Evolutionary conservation across 1,284 basidiomycete genomes (phyloP), one percentile per base, ranked within the genome.

Genomic region (Spongiforma sp.): DNA sequence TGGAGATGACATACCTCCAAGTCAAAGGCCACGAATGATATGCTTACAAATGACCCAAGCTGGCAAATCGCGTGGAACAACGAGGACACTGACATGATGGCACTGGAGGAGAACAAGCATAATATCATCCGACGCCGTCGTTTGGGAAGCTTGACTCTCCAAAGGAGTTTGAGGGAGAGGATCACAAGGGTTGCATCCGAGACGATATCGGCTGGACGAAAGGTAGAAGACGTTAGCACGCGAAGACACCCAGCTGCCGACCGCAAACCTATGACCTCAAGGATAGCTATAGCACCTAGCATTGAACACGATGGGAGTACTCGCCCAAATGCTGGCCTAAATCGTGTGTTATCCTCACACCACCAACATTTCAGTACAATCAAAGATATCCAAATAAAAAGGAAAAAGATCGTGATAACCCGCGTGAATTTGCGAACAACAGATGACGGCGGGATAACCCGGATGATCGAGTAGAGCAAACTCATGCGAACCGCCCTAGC

Each of bases 141-240:
- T 53, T 30, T 28, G 12, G 52, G 52, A 32, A 53, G 52, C 21
- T 53, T 53, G 30, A 53, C 52, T 14, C 21, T 53, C 52, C 52
- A 53, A 53, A 53, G 15, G 52, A 53, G 52, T 53, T 15, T 53
- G 28, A 53, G 52, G n/a, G 52, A n/a, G 52, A 53, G 52, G 52
- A 32, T 53, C 7, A 53, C 52, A 19, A 53, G 52, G 52, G 21
- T 53, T 32, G 52, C 30, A 53, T 53, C 52, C 15, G 52, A 53
- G 21, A 53, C 15, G 30, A 28, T 30, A 53, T 53, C 52, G 12
- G 52, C 52, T 53, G 32, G 50, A 21, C 14, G 15, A 28, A 53
- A 32, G 6, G 50, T 30, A 53, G 28, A 14, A 53, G 50, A 53
- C n/a, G n/a, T 9, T 14, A n/a, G 32, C 30, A 53, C 32, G n/a